phyloP scores from a whole-genome alignment of 805 yeast species.

The Candida broadrunensis region DNA sequence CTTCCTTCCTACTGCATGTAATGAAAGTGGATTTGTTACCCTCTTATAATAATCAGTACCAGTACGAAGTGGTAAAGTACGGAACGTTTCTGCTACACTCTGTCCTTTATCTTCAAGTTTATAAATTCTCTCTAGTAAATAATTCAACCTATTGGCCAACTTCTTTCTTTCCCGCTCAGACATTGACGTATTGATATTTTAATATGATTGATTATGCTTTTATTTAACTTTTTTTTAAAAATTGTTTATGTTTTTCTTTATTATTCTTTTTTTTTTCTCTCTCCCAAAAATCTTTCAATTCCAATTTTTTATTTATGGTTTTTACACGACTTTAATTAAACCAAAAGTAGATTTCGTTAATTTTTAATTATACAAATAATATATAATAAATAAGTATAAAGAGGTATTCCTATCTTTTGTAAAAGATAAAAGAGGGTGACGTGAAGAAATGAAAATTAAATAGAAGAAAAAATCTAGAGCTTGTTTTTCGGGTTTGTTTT shows the following conservation, averaged over 20 bases:
- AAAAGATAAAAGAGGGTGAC: not conserved
- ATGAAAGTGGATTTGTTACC: constrained; percentile 77
- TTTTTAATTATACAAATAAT: not conserved
- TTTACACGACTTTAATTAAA: not conserved
- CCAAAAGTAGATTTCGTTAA: not conserved
- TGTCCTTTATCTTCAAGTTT: constrained; percentile 42
- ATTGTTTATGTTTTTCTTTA: too few relatives aligned
- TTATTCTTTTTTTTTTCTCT: too few relatives aligned
- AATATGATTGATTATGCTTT: not conserved
- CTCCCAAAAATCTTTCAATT: too few relatives aligned
- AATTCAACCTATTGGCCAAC: constrained; percentile 27
- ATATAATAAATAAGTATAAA: not conserved
- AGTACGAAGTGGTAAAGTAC: constrained; percentile 67
- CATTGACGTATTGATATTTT: constrained; percentile 12
- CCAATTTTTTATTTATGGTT: too few relatives aligned
- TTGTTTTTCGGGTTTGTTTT: not conserved
- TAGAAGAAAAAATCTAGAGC: not conserved
- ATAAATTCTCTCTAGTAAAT: constrained; percentile 37
- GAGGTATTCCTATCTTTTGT: too few relatives aligned
- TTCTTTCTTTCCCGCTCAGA: constrained; percentile 39
- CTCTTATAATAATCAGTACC: constrained; percentile 78
- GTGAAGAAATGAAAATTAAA: not conserved
- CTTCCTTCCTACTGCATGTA: constrained; percentile 64
- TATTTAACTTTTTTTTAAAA: too few relatives aligned
- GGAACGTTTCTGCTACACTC: constrained; percentile 55